Evolutionary conservation across 225 moss, liverwort and hornwort species (phyloP), one percentile per base, ranked within the genome.

Genomic region (Antitrichia curtipendula): DNA sequence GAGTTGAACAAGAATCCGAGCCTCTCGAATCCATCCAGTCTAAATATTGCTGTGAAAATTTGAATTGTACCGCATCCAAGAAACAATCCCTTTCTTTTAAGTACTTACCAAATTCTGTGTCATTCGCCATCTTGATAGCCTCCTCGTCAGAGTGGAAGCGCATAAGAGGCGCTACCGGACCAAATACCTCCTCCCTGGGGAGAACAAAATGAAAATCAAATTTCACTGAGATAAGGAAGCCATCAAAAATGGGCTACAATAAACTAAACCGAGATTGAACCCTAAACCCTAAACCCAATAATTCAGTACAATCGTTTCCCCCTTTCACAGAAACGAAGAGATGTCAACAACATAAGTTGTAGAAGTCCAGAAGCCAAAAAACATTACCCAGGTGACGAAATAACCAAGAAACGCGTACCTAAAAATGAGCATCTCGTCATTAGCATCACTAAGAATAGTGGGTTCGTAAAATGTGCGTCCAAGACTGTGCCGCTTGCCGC

Each of bases 141-240:
- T 97, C 97, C 57, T 94, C 89, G 73, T 99, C 97, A 66, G 94
- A 87, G 63, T 95, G 95, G 82, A 99, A 99, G 85, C 98, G 95
- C 87, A 99, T 84, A 45, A 99, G 94, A 73, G 97, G 98, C 82
- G 98, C 97, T n/a, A 99, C 97, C 85, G 97, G 98, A 60, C 98
- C 98, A 91, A 99, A 99, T 59, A 99, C 94, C 90, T 99, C 98
- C 92, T 99, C 97, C 88, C 97, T 99, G 45, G 49, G 56, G 56
- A 83, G 57, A 91, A 31, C 87, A 73, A 58, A 84, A 81, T 50
- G 77, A 40, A 78, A 72, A 75, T 58, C 81, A 16, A 47, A 47
- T 56, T 57, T 18, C 68, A 89, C 23, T 29, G n/a, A 43, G 61
- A 40, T 60, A 56, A 85, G 79, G 56, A 86, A 87, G 10, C 52